Base-by-base conservation (phyloP, 768 basidiomycete species). In the Xerocomus spinulosus region DNA sequence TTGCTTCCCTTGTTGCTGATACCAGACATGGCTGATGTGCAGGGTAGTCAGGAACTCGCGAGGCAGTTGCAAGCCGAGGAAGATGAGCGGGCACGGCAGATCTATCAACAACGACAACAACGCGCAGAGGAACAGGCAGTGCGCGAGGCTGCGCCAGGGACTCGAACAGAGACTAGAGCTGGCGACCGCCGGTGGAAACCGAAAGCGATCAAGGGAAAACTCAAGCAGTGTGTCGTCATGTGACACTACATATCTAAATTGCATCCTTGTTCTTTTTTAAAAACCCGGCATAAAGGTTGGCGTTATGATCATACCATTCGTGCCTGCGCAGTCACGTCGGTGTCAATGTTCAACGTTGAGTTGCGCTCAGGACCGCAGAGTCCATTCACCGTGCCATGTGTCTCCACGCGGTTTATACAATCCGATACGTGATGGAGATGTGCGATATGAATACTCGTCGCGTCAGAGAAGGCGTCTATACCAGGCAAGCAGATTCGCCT, bases 21-120 rank as follows among this genome's bases (percentile, higher is more conserved):
- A n/a, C n/a, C n/a, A 25, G 21, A 3, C 29, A 7, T 2, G 13
- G n/a, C 34, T 42, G 25, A 37, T 9, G 34, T n/a, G n/a, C n/a
- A 10, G 14, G 6, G 39, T 57, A 91, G 86, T 58, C 75, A 72
- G 28, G 80, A 77, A 7, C 73, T 94, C 1, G 92, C 92, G 4
- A 74, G 73, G 39, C 84, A 84, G 51, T 68, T 96, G 2, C 92
- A 94, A 61, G 79, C 77, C 1, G 87, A 92, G 54, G 92, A 94
- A 66, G 83, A 94, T 36, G 74, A 73, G 3, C 66, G 69, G 6
- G 78, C 76, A 0, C 69, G 69, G 4, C 62, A 68, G 26, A 66
- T 72, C 41, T 67, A 72, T 12, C 59, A 65, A 43, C 47, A 61
- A 2, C 67, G 58, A 23, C 58, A 42, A n/a, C 53, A 42, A 6